These are phyloP conservation scores for Calendula officinalis DNA, from an alignment of 129 eudicot species.

Conservation along the genomic window DNA sequence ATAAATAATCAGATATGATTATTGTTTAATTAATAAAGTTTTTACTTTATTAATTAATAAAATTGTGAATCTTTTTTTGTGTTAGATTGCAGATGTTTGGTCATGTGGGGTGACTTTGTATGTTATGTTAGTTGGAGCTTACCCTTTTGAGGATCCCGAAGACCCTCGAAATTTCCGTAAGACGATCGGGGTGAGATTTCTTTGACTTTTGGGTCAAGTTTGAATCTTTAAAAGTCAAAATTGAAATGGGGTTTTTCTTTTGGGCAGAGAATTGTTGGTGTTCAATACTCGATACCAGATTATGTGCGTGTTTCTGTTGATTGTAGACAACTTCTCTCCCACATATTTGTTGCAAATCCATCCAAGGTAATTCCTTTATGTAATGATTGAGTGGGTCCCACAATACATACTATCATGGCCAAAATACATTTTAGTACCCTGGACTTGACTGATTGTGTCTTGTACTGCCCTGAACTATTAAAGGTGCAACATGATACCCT, in stretches of 20 bases:
- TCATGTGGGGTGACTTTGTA: conserved; percentile 42
- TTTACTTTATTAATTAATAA: not conserved
- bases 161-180: conserved; percentile 71
- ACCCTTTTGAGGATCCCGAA: conserved; percentile 67
- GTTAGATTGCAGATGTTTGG: conserved; percentile 48
- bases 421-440: too few species aligned
- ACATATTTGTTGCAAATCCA: conserved; percentile 68
- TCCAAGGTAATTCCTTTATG: conserved; percentile 49
- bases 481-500: too few species aligned
- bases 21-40: not conserved
- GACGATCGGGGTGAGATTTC: conserved; percentile 53
- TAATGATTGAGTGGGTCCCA: too few species aligned
- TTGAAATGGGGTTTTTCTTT: not conserved
- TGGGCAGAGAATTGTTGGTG: conserved; percentile 61
- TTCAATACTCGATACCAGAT: conserved; percentile 67
- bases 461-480: too few species aligned
- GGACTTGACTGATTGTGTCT: too few species aligned
- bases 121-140: conserved; percentile 46
- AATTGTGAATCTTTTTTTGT: conserved; percentile 2
- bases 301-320: conserved; percentile 72
- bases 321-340: conserved; percentile 64
- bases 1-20: conserved; percentile 1
- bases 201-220: conserved; percentile 26
- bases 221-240: not conserved
- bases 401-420: too few species aligned